Conservation (phyloP, 352 stramenopile species). For the Pilasporangium apinafurcum region DNA sequence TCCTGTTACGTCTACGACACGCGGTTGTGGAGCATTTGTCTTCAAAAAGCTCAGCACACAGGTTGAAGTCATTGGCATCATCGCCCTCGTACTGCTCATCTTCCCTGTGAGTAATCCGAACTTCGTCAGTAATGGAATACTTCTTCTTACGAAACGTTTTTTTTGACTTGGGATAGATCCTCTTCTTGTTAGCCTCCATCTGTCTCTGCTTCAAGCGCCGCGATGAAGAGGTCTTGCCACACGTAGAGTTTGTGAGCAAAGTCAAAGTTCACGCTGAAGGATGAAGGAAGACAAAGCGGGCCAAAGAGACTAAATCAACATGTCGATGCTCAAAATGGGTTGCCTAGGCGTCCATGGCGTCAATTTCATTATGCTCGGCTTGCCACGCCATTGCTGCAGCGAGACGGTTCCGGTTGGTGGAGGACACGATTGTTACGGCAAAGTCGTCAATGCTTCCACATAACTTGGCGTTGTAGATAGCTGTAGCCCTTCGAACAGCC, state of each 20-base stretch:
- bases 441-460: too few species aligned
- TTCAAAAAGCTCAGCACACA: conserved; percentile 26
- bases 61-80: conserved; percentile 33
- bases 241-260: conserved; percentile 47
- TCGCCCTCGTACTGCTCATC: conserved; percentile 23
- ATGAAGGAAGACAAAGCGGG: too few species aligned
- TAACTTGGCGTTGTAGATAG: conserved; percentile 21
- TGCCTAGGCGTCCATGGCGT: too few species aligned
- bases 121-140: neutral
- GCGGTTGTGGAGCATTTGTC: conserved; percentile 52
- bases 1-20: conserved; percentile 31
- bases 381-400: too few species aligned
- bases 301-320: too few species aligned
- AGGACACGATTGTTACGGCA: too few species aligned
- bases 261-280: conserved; percentile 33
- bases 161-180: conserved; percentile 14
- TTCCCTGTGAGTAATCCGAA: conserved; percentile 35
- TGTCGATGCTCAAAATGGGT: too few species aligned
- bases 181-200: conserved; percentile 37
- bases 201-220: conserved; percentile 70
- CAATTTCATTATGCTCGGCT: too few species aligned
- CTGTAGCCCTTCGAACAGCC: conserved; percentile 11
- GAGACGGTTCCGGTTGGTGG: too few species aligned
- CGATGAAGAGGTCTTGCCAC: conserved; percentile 61
- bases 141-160: neutral